phyloP scores from a whole-genome alignment of 768 basidiomycete genomes.

The Lyophyllum semitale region DNA sequence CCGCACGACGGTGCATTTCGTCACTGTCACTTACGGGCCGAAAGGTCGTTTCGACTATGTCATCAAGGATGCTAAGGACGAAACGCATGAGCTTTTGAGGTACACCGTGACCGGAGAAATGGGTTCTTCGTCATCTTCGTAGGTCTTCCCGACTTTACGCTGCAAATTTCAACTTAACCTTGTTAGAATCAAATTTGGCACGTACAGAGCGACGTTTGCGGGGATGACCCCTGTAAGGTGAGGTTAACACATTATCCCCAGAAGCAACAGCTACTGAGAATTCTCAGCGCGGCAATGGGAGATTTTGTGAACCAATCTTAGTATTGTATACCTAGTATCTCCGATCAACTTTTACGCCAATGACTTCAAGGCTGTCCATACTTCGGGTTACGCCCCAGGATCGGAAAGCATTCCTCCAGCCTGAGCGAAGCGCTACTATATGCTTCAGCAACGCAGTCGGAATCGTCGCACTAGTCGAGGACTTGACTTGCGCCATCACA shows the following conservation, averaged over 20 bases:
- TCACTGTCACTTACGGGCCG: not conserved
- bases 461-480: too few relatives aligned
- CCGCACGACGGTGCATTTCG: not conserved
- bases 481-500: too few relatives aligned
- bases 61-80: not conserved
- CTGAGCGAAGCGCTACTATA: too few relatives aligned
- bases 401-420: too few relatives aligned
- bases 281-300: not conserved
- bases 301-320: too few relatives aligned
- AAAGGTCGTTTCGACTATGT: not conserved
- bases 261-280: not conserved
- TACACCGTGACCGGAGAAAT: not conserved
- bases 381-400: too few relatives aligned
- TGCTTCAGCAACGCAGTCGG: too few relatives aligned
- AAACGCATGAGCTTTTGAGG: not conserved
- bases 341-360: too few relatives aligned
- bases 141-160: not conserved
- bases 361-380: too few relatives aligned
- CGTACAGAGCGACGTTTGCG: not conserved
- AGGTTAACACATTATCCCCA: not conserved
- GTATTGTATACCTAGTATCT: too few relatives aligned
- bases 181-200: not conserved
- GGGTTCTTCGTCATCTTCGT: not conserved
- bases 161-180: not conserved
- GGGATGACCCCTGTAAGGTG: not conserved